Evolutionary conservation across 192 early-diverging fungal species (phyloP).

Genomic region (Chytriomyces confervae): DNA sequence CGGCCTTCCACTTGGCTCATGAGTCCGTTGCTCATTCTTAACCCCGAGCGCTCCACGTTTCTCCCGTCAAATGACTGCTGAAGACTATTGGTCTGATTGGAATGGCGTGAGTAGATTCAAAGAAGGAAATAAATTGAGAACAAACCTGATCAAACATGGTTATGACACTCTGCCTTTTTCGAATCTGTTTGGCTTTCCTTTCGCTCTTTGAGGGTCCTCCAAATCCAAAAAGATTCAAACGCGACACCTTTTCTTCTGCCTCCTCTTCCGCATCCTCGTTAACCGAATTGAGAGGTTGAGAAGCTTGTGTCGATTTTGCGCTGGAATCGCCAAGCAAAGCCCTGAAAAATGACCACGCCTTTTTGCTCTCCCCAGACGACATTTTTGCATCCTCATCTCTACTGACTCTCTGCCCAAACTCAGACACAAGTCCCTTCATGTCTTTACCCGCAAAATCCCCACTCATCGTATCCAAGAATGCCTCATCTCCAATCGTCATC

Average conservation of each 20-base stretch:
- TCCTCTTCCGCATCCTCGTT: neutral
- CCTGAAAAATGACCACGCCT: constrained; percentile 26
- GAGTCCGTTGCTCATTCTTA: constrained; percentile 5
- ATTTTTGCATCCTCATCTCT: neutral
- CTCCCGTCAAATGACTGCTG: constrained; percentile 20
- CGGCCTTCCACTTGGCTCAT: constrained; percentile 1
- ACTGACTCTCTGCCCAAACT: constrained; percentile 21
- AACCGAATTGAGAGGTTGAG: neutral
- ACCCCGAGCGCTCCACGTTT: constrained; percentile 14
- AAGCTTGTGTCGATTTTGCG: neutral
- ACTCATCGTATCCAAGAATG: constrained; percentile 25
- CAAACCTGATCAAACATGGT: constrained; percentile 40
- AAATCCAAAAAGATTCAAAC: no score
- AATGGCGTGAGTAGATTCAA: neutral
- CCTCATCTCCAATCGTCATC: constrained; percentile 6
- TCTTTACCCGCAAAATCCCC: constrained; percentile 38
- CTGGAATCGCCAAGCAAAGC: neutral
- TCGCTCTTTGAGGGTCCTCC: no score
- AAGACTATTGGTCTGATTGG: neutral
- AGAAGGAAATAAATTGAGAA: neutral
- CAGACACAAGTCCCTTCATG: constrained; percentile 24
- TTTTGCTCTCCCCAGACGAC: neutral
- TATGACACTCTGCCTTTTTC: constrained; percentile 24
- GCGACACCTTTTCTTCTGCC: no score
- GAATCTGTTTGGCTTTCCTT: constrained; percentile 8